A percentile compares a stretch with the other conserved stretches of the same genome.
These are phyloP conservation scores for Erucastrum elatum DNA, from an alignment of 345 rosid genomes.

Conservation along the genomic window DNA sequence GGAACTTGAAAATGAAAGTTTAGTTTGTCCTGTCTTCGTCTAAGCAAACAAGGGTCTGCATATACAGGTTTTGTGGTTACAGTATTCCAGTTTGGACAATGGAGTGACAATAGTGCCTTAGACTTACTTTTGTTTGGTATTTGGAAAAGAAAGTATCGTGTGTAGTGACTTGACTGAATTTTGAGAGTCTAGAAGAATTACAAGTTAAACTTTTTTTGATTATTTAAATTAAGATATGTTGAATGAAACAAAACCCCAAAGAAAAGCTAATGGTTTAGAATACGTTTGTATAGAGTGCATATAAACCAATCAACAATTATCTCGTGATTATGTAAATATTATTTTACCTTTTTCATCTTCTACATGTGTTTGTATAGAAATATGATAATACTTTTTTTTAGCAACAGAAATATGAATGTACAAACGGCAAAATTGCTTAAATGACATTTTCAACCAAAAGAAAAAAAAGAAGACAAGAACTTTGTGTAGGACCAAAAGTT, in stretches of 20 bases:
- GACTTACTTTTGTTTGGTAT: neutral
- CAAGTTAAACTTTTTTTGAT: neutral
- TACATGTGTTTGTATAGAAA: too few species aligned
- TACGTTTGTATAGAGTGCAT: neutral
- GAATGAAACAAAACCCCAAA: neutral
- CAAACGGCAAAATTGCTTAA: conserved; percentile 7
- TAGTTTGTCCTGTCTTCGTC: neutral
- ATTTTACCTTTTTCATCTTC: too few species aligned
- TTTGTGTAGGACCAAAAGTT: conserved; percentile 29
- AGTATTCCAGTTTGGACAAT: neutral
- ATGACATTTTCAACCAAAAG: neutral
- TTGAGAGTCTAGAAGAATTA: too few species aligned
- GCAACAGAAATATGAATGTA: too few species aligned
- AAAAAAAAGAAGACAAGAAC: neutral
- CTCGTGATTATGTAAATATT: neutral
- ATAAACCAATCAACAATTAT: neutral
- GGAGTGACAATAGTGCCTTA: neutral
- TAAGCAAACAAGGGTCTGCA: neutral
- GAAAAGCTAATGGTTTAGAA: too few species aligned
- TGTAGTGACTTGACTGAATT: neutral
- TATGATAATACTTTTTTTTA: too few species aligned
- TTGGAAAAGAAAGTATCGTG: neutral
- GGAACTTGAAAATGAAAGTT: too few species aligned
- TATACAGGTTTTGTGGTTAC: neutral
- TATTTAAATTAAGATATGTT: neutral